Percentiles rank a stretch among this genome's conserved stretches.
Evolutionary conservation across 2,329 filamentous ascomycete genomes (phyloP).

Genomic region (Fragosphaeria purpurea): DNA sequence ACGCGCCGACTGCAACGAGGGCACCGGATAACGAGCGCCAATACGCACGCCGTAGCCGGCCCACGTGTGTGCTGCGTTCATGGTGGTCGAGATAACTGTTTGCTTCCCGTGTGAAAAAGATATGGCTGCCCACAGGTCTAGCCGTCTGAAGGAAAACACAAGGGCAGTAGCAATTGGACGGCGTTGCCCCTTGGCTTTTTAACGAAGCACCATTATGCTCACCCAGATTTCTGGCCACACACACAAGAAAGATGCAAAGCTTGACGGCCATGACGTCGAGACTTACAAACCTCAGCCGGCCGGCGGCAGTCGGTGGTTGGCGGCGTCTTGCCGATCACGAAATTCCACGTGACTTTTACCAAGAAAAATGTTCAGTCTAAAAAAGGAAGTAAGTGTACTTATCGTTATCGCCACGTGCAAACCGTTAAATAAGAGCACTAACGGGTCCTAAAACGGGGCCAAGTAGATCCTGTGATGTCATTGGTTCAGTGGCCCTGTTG

Average conservation of each 20-base stretch:
- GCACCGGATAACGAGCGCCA: background rate
- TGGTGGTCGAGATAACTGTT: background rate
- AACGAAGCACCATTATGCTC: no score
- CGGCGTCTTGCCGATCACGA: constrained; percentile 2
- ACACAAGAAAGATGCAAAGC: no score
- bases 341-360: constrained; percentile 11
- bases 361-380: background rate
- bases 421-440: constrained; percentile 4
- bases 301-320: no score
- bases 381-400: background rate
- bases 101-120: background rate
- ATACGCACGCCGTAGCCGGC: constrained; percentile 1
- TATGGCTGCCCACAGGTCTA: background rate
- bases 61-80: constrained; percentile 2
- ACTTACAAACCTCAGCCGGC: background rate
- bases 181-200: no score
- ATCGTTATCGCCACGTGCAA: background rate
- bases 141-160: no score
- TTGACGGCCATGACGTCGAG: no score
- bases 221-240: no score
- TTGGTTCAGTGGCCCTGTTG: background rate
- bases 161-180: no score
- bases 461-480: constrained; percentile 5
- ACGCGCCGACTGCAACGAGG: no score
- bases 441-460: background rate